Base-by-base conservation (phyloP, 83 land plant genomes). In the Picea abies region DNA sequence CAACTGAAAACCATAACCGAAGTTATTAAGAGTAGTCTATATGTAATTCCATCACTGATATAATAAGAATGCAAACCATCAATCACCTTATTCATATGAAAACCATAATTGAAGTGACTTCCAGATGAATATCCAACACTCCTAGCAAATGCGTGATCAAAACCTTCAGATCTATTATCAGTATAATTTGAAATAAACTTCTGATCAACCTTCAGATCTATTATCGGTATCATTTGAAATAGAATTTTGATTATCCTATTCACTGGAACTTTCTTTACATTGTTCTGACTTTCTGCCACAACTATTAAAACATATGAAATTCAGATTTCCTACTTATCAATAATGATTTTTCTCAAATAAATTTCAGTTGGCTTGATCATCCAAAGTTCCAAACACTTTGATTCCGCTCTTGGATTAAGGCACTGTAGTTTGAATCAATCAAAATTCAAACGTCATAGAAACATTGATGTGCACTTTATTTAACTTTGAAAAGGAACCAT, bases 391-490 rank as follows among this genome's bases (percentile, higher is more conserved):
- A 32, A 32, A 37, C 69, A 87, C 90, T 85, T 87, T 76, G 65
- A 67, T 78, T 84, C 84, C 37, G 68, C 52, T 89, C 49, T 89
- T 84, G 90, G 88, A n/a, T 85, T 80, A 47, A 87, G 72, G 82
- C 92, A 87, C 26, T 90, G 91, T 79, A 92, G 66, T 71, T 90
- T 89, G 29, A 89, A 49, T 71, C 76, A 71, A 49, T 41, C 47
- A 39, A n/a, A 16, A 71, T 32, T 32, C 41, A 71, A 39, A 17
- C 52, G 5, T 41, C 11, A 39, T 39, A 20, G n/a, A 37, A 71
- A 71, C 37, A 41, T 6, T 7, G 2, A 9, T 71, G 49, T 20
- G n/a, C 25, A 49, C 20, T 71, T 39, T 39, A 20, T 9, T 0
- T 0, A 71, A 71, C 22, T 71, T 39, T 71, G 17, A 39, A 71